These are phyloP conservation scores for Phytophthora podocarpi DNA, from an alignment of 352 stramenopile genomes.

Conservation along the genomic window DNA sequence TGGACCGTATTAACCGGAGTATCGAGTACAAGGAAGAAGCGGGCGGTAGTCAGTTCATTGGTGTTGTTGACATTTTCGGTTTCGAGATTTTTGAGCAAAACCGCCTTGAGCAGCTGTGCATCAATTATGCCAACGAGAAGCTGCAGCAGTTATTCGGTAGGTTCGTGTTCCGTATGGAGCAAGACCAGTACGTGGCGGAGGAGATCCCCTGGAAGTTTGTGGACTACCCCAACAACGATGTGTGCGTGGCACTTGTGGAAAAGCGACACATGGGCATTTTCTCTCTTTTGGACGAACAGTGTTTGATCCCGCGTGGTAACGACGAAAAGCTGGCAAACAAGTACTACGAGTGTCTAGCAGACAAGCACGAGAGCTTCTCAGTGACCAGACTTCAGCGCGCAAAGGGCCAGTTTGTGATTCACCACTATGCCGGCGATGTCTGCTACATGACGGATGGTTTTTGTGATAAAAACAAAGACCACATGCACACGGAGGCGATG, in stretches of 20 bases:
- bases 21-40: constrained; percentile 84
- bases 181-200: constrained; percentile 84
- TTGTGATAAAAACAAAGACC: constrained; percentile 91
- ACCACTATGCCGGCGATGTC: constrained; percentile 87
- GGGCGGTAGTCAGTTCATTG: constrained; percentile 79
- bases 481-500: constrained; percentile 83
- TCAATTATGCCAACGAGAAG: constrained; percentile 91
- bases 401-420: constrained; percentile 85
- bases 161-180: constrained; percentile 88
- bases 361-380: constrained; percentile 69
- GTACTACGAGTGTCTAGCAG: constrained; percentile 65
- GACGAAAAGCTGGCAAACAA: constrained; percentile 87
- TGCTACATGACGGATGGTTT: constrained; percentile 85
- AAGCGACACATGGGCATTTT: constrained; percentile 80
- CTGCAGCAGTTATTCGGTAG: constrained; percentile 83
- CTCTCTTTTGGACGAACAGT: constrained; percentile 86
- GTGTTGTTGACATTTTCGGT: constrained; percentile 92
- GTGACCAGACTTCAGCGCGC: constrained; percentile 79
- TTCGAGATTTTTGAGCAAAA: constrained; percentile 94
- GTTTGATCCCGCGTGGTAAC: constrained; percentile 81
- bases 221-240: constrained; percentile 88
- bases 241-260: constrained; percentile 79
- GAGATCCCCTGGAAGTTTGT: constrained; percentile 91
- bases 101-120: constrained; percentile 90
- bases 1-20: constrained; percentile 92